Evolutionary conservation across 805 yeast genomes (phyloP), one percentile per base, ranked within the genome.

Genomic region (Metschnikowia hibisci): DNA sequence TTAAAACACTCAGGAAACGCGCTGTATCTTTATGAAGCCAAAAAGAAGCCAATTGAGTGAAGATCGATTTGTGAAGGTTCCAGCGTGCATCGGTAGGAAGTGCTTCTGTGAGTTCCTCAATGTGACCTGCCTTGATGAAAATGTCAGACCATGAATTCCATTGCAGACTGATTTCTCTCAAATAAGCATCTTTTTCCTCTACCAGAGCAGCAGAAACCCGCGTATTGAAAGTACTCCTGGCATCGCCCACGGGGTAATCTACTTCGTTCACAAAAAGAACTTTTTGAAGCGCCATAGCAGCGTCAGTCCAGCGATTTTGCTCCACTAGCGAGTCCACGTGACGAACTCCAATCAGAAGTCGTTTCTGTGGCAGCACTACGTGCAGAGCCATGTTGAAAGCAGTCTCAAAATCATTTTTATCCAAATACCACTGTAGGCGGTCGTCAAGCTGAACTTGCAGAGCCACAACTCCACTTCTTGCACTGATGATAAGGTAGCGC

Each of bases 321-420:
- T 67, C 57, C 1, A 79, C 52, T 22, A 74, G 69, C 2, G 52
- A 42, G 32, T 78, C 73, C 13, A 78, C 67, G 59, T 80, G 80
- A 34, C 71, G 69, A 6, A 79, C 54, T 2, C 96, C 97, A 29
- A 80, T 69, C 30, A 71, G 65, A 9, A 83, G 60, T 39, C 91
- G 62, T 46, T 78, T 78, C 3, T 57, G 46, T 9, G 72, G 69
- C 8, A 70, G 61, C 1, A 83, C 66, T 48, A 86, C 66, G 50
- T 75, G 76, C 38, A 72, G 77, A 45, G 93, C 77, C 56, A 87
- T 79, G 32, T 74, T 72, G 95, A 96, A 91, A 0, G 97, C 97
- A 33, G 81, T 81, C 13, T 70, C 63, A 54, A 63, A 86, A 41
- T 68, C 62, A 2, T 73, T 72, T 30, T 68, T 75, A 1, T 78